Base-by-base conservation (phyloP, 257 asterid genomes). In the Henckelia pumila region DNA sequence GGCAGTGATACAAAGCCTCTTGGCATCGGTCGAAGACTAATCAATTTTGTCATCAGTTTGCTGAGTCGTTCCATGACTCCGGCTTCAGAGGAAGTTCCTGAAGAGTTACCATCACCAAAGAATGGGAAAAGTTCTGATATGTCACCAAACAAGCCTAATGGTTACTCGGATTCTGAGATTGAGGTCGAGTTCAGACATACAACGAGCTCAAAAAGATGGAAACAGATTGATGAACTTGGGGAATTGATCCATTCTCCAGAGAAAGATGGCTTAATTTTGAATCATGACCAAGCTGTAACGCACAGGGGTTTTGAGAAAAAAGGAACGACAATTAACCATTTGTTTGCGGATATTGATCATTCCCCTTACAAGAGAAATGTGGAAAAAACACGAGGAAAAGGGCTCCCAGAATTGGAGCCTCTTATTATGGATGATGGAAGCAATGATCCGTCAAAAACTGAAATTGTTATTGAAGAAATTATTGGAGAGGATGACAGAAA, bases 91-190 rank as follows among this genome's bases (percentile, higher is more conserved):
- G 19, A 44, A 37, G 49, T 10, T 11, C 17, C 17, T 10, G 17
- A 37, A 13, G 52, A 44, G 19, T 3, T 44, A 44, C 52, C 19
- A 44, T 44, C 52, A 44, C 0, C 52, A 44, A 44, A 4, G 19
- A 44, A 44, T 4, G 19, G 19, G 19, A 44, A 13, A 44, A 4
- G 19, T 44, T 44, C 7, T 14, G 7, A 44, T 13, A 44, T 44
- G 19, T 44, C 52, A 44, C 7, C 52, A 44, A 44, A 13, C 52
- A 44, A 44, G 52, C 52, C 52, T 44, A 44, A 44, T 13, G 52
- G 19, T 14, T 5, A 44, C 52, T 26, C 57, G 63, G 62, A 32
- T 19, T 55, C 68, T 40, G 84, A 63, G 21, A 59, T 80, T 17
- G 47, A 58, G 5, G 40, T 44, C 2, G 52, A 44, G 52, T 44